Conservation (phyloP, 1,139 yeast species). For the Sugiyamaella grinbergsii region DNA sequence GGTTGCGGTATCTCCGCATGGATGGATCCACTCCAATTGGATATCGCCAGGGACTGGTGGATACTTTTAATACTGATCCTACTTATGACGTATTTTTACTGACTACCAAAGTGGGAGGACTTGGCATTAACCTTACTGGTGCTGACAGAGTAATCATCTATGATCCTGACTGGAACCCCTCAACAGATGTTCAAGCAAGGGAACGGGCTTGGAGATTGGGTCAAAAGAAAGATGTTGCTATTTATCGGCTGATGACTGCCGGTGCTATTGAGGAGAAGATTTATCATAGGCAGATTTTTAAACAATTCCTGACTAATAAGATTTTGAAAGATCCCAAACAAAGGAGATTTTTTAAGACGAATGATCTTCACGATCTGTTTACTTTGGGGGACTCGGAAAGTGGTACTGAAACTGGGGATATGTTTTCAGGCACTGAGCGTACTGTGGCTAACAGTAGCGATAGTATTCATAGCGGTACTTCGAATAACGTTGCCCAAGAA, state of each 20-base stretch:
- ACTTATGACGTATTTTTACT: slow-evolving; percentile 66
- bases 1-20: slow-evolving; percentile 66
- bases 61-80: slow-evolving; percentile 66
- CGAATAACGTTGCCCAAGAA: slow-evolving; percentile 41
- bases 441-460: slow-evolving; percentile 37
- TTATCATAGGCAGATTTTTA: slow-evolving; percentile 94
- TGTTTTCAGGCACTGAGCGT: slow-evolving; percentile 58
- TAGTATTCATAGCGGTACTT: slow-evolving; percentile 21
- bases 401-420: slow-evolving; percentile 61
- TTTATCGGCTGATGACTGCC: slow-evolving; percentile 88
- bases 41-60: slow-evolving; percentile 76
- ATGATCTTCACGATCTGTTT: slow-evolving; percentile 87
- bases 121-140: slow-evolving; percentile 92
- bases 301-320: slow-evolving; percentile 90
- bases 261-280: slow-evolving; percentile 97
- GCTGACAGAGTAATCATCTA: slow-evolving; percentile 92
- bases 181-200: slow-evolving; percentile 94
- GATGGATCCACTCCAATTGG: slow-evolving; percentile 90
- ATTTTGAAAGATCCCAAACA: slow-evolving; percentile 95
- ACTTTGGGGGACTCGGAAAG: slow-evolving; percentile 75
- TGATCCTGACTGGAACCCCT: slow-evolving; percentile 99
- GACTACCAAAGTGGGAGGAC: slow-evolving; percentile 94
- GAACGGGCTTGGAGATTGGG: slow-evolving; percentile 98
- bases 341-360: slow-evolving; percentile 85
- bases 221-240: slow-evolving; percentile 90